Percentiles rank a stretch among this genome's conserved stretches.
These are phyloP conservation scores for Allium cepa DNA, from an alignment of 106 monocot genomes.

Conservation along the genomic window DNA sequence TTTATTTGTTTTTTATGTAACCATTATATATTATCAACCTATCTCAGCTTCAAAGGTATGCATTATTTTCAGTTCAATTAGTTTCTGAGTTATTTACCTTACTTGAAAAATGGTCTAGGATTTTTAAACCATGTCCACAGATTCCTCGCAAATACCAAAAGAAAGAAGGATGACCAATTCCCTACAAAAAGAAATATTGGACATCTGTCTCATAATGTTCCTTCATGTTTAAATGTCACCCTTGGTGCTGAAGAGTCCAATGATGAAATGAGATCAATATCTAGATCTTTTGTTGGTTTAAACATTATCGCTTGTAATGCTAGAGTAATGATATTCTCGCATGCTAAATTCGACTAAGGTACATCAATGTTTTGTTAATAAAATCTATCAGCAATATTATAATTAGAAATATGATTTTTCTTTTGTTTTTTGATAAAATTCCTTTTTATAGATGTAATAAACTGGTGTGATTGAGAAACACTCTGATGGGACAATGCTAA, in stretches of 20 bases:
- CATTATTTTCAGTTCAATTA: too few species aligned
- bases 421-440: background rate
- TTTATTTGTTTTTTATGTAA: too few species aligned
- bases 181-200: slow-evolving; percentile 30
- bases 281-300: slow-evolving; percentile 58
- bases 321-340: slow-evolving; percentile 39
- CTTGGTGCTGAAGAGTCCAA: slow-evolving; percentile 41
- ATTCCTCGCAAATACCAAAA: slow-evolving; percentile 53
- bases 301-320: slow-evolving; percentile 52
- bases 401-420: too few species aligned
- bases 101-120: too few species aligned
- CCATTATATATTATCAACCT: too few species aligned
- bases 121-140: slow-evolving; percentile 18
- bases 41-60: too few species aligned
- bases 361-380: slow-evolving; percentile 9
- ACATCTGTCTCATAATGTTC: slow-evolving; percentile 24
- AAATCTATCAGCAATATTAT: background rate
- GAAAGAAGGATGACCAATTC: slow-evolving; percentile 47
- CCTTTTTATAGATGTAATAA: background rate
- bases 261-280: slow-evolving; percentile 42
- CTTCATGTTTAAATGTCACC: slow-evolving; percentile 24
- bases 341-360: slow-evolving; percentile 51
- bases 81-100: too few species aligned
- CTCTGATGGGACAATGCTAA: slow-evolving; percentile 60
- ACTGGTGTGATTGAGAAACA: slow-evolving; percentile 41